Evolutionary conservation across 2,329 filamentous ascomycete species (phyloP).

Genomic region (Talaromyces sp.): DNA sequence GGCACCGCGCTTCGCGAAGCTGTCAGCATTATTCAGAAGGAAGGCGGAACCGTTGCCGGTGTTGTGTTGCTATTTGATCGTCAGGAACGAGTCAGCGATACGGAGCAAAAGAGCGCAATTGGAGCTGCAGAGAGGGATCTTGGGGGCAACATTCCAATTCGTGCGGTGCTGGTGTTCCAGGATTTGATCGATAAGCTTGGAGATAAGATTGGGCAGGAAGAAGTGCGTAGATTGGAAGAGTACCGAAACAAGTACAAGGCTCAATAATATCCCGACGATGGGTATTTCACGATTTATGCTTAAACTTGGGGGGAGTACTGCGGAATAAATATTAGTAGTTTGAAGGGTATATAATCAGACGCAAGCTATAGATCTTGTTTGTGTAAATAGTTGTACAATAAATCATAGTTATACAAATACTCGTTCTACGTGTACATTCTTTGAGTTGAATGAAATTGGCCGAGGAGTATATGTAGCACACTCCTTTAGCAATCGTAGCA

Average conservation of each 20-base stretch:
- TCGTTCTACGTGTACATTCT: neutral
- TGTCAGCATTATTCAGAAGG: slow-evolving; percentile 79
- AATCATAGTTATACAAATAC: no score
- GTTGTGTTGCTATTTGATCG: slow-evolving; percentile 87
- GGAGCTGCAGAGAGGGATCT: slow-evolving; percentile 81
- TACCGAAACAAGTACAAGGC: slow-evolving; percentile 58
- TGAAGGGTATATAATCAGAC: neutral
- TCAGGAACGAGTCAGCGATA: slow-evolving; percentile 60
- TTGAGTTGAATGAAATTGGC: neutral
- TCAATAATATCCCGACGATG: slow-evolving; percentile 21
- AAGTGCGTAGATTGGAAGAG: slow-evolving; percentile 66
- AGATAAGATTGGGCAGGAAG: slow-evolving; percentile 58
- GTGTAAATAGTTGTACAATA: slow-evolving; percentile 6
- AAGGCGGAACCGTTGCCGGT: slow-evolving; percentile 80
- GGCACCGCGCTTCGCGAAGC: slow-evolving; percentile 93
- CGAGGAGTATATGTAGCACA: neutral
- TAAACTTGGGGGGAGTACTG: neutral
- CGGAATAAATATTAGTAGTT: neutral
- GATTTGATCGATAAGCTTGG: slow-evolving; percentile 73
- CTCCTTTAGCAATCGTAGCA: neutral
- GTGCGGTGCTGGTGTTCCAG: slow-evolving; percentile 68
- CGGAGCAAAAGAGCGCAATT: slow-evolving; percentile 70
- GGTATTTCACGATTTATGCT: neutral
- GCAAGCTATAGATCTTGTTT: neutral
- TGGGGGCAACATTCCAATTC: slow-evolving; percentile 66